Evolutionary conservation across 192 early-diverging fungal species (phyloP), one percentile per base, ranked within the genome.

Genomic region (Linnemannia elongata): DNA sequence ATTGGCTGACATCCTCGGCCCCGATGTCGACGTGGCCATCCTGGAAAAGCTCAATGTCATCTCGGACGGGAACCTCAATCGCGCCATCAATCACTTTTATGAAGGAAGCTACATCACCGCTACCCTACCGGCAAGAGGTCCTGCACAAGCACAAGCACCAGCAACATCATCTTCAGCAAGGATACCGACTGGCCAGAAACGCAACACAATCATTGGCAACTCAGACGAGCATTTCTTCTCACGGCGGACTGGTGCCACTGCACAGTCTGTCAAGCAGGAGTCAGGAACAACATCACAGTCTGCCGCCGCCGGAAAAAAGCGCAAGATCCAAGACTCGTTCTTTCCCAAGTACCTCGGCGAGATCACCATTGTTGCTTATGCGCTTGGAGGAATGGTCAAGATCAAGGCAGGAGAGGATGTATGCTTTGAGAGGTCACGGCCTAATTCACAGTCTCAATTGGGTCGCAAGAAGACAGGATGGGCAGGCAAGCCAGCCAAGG

Each of bases 81-180:
- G 55, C n/a, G 88, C 90, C 60, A 86, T 87, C 54, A 89, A 91
- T 74, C 72, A 81, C 20, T 88, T 83, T 45, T 91, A 87, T 69
- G 87, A 83, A 63, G 82, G 78, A 22, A 79, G 82, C 10, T 79
- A 87, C n/a, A 24, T 45, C 5, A 74, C 73, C 72, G 78, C 55
- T 13, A 49, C 83, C 63, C 68, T 57, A 54, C 57, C 83, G 27
- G 42, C 49, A 36, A 36, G 42, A 41, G 17, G 33, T 44, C 66
- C 20, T 54, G 6, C 68, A 13, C 39, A 44, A 39, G 41, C 57
- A 52, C 3, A 27, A 45, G 20, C 44, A 4, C 24, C 69, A 42
- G 55, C 36, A 69, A n/a, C 35, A 45, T 20, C 44, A 0, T 45
- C 27, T 7, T 38, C 57, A 77, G 41, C 39, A 70, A 35, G 24